Evolutionary conservation across 768 basidiomycete species (phyloP), one percentile per base, ranked within the genome.

Genomic region (Daedaleopsis sinensis): DNA sequence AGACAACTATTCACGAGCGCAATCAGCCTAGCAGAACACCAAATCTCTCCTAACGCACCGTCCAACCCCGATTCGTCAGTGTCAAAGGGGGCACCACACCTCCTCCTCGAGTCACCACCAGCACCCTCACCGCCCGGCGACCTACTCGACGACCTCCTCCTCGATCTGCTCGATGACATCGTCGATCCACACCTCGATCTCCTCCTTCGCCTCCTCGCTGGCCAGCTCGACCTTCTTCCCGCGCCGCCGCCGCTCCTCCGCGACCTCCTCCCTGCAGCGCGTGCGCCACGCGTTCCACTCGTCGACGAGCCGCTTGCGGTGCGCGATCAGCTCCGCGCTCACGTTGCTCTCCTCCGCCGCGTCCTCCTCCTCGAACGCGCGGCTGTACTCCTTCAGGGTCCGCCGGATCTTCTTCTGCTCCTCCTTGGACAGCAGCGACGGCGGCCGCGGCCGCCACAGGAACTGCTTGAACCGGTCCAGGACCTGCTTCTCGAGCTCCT

Each of bases 251-350:
- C 76, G 61, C 62, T 85, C 85, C 55, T 87, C 87, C 38, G 80
- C 82, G 57, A 89, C 58, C 66, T 91, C 86, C 64, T 83, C 84
- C 72, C 82, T 86, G 66, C 89, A 87, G 64, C 85, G 82, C 23
- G 79, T 68, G 54, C 96, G 86, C 97, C 97, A 98, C 46, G 96
- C 93, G 76, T 99, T 97, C 97, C 97, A 99, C 77, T 99, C 97
- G 70, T 97, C 93, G 67, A 98, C 90, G 55, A 98, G 82, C 50
- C 97, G 84, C 74, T 93, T 92, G 62, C 97, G 84, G 65, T 88
- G 87, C 18, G 94, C 93, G 66, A 96, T 84, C 24, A 97, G 84
- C 76, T 98, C 97, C 5, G 95, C 94, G 65, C 90, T 95, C 67
- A 96, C 93, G 68, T 90, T 92, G 74, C 89, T 94, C 77, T 96